phyloP scores from a whole-genome alignment of 331 rosid genomes.

The Spiraea crenata region DNA sequence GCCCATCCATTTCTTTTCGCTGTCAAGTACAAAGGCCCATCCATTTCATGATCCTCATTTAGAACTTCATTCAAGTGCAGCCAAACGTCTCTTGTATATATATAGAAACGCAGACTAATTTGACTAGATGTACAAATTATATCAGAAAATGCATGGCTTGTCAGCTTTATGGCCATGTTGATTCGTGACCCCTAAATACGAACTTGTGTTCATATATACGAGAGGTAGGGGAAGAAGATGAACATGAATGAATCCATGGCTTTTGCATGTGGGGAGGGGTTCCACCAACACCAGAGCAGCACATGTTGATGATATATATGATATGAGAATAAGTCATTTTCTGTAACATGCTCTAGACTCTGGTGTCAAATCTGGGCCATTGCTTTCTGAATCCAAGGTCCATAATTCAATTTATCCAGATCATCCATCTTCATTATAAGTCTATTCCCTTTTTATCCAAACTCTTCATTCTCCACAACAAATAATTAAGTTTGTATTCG shows the following conservation, averaged over 20 bases:
- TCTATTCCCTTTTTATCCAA: conserved; percentile 2
- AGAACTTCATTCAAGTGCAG: too few relatives aligned
- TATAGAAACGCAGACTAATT: too few relatives aligned
- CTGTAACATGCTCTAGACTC: conserved; percentile 7
- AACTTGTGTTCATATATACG: conserved; percentile 19
- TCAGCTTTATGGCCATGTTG: conserved; percentile 32
- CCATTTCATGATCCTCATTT: too few relatives aligned
- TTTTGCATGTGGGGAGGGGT: conserved; percentile 38
- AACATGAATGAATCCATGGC: conserved; percentile 35
- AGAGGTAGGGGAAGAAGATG: conserved; percentile 22
- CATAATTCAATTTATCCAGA: conserved; percentile 1
- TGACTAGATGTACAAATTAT: too few relatives aligned
- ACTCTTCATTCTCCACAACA: not conserved
- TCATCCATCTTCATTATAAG: not conserved
- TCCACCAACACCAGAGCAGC: conserved; percentile 45
- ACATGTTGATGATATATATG: conserved; percentile 32
- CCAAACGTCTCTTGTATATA: too few relatives aligned
- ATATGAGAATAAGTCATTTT: conserved; percentile 14
- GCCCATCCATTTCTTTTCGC: too few relatives aligned
- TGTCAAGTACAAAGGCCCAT: too few relatives aligned
- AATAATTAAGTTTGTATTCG: not conserved
- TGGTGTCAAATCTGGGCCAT: conserved; percentile 43
- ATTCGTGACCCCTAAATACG: not conserved
- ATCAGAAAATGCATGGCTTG: conserved; percentile 13
- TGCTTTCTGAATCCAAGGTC: not conserved